Base-by-base conservation (phyloP, 2,329 filamentous ascomycete genomes). In the Didymosphaeria variabile region DNA sequence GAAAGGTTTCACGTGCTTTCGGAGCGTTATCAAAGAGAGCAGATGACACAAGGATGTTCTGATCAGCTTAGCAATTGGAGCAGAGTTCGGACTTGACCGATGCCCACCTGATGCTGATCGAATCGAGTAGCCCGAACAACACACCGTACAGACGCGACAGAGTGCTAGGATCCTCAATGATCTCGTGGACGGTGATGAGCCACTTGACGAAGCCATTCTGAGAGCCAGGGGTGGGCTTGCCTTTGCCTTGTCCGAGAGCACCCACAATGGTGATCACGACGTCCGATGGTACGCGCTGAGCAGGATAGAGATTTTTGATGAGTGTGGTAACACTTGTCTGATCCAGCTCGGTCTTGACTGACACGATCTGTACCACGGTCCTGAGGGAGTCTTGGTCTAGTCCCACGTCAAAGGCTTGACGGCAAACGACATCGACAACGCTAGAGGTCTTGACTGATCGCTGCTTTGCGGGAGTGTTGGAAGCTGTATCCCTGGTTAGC, bases 1-100 rank as follows among this genome's bases (percentile, higher is more conserved):
- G 73, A 93, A 94, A 1, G 92, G 92, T 65, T 90, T 89, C 47
- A 97, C 92, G 78, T 97, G 92, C 72, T 89, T 92, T 58, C 93
- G 88, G 58, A 91, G 84, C 49, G 93, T 96, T 50, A 94, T 87
- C 32, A 94, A 78, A 3, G 91, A 92, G 23, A 97, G 82, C 38
- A 97, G 78, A 79, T 96, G 91, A 72, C 92, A 94, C 53, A 95
- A 75, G 10, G 81, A 77, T 55, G 77, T 75, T 45, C 79, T 81
- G 63, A 56, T 59, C 65, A 59, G 65, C 49, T 77, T 69, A 78
- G 72, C 59, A 67, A 54, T 36, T 50, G 31, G 36, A 40, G 42
- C 34, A 50, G 36, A 31, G 3, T 46, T 56, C 53, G 60, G 57
- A 57, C 45, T 55, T 61, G 42, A 53, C 42, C 50, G 42, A 46